Conservation (phyloP, 1,284 basidiomycete species). For the Melampsora americana region DNA sequence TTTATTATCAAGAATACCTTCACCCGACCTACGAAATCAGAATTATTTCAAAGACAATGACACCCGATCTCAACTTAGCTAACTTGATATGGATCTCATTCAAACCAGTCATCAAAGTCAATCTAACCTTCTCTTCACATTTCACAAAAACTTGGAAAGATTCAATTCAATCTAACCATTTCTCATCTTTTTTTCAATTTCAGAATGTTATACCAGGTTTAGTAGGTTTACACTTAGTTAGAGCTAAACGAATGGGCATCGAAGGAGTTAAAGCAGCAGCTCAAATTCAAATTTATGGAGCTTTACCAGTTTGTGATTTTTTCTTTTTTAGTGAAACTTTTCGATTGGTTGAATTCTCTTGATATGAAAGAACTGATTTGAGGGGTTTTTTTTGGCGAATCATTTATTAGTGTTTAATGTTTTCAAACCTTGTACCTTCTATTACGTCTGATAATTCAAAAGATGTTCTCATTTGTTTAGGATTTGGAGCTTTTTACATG, state of each 20-base stretch:
- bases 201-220: constrained; percentile 14
- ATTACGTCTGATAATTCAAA: constrained; percentile 31
- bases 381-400: neutral
- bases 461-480: constrained; percentile 17
- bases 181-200: neutral
- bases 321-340: neutral
- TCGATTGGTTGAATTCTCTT: neutral
- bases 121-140: neutral
- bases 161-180: too few relatives aligned
- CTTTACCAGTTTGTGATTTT: constrained; percentile 21
- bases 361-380: neutral
- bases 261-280: constrained; percentile 29
- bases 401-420: constrained; percentile 6
- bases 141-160: too few relatives aligned
- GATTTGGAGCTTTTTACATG: constrained; percentile 27
- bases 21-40: too few relatives aligned
- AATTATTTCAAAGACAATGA: neutral
- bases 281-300: constrained; percentile 32
- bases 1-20: too few relatives aligned
- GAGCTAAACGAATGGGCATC: constrained; percentile 1
- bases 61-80: constrained; percentile 4
- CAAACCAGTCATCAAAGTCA: constrained; percentile 40
- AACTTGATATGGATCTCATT: constrained; percentile 28
- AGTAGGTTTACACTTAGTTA: constrained; percentile 11
- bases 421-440: constrained; percentile 32